A percentile compares a stretch with the other conserved stretches of the same genome.
Evolutionary conservation across 495 filamentous ascomycete genomes (phyloP).

Genomic region (Monascus purpureus): DNA sequence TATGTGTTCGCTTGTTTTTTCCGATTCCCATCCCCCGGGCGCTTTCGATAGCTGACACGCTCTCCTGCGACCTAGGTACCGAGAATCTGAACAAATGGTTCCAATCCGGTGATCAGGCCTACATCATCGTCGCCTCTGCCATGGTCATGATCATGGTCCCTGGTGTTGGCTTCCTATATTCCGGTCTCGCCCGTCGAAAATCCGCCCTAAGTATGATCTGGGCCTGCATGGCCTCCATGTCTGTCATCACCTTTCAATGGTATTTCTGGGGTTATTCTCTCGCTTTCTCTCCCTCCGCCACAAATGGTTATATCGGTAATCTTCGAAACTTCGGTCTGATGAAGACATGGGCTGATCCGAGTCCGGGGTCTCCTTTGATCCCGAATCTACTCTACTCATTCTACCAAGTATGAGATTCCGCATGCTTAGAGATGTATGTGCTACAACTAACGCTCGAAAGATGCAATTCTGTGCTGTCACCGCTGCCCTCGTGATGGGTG

Average conservation of each 20-base stretch:
- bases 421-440: no score
- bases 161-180: constrained; percentile 58
- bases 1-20: constrained; percentile 31
- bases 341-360: constrained; percentile 48
- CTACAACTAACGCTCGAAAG: no score
- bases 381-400: constrained; percentile 51
- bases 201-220: constrained; percentile 58
- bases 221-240: constrained; percentile 51
- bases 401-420: constrained; percentile 42
- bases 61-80: constrained; percentile 35
- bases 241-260: constrained; percentile 59
- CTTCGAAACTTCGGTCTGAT: constrained; percentile 50
- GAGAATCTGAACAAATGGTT: constrained; percentile 88
- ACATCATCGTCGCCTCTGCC: constrained; percentile 79
- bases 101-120: constrained; percentile 60
- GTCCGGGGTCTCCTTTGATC: constrained; percentile 48
- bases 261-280: constrained; percentile 65
- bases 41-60: constrained; percentile 1
- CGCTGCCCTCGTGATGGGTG: constrained; percentile 82
- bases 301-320: constrained; percentile 55
- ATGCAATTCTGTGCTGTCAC: constrained; percentile 95
- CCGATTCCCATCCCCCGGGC: not conserved
- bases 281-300: constrained; percentile 49
- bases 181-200: constrained; percentile 49
- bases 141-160: constrained; percentile 93